Evolutionary conservation across 2,329 filamentous ascomycete species (phyloP).

Genomic region (Colletotrichum sojae): DNA sequence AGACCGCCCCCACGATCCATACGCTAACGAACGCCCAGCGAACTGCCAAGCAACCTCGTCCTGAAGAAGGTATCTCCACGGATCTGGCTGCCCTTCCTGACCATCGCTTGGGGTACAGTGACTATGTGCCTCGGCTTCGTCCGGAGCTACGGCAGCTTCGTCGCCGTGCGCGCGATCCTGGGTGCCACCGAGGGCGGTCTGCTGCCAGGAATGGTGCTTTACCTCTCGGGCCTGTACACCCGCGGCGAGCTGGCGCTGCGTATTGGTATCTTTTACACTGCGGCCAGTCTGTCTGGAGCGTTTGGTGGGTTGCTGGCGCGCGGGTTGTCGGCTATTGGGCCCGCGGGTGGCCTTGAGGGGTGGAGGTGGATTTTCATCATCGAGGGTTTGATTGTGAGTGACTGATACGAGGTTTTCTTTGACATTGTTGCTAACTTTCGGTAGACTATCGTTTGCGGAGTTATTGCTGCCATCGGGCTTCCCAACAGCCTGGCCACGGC

Average conservation of each 20-base stretch:
- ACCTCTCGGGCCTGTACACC: slow-evolving; percentile 74
- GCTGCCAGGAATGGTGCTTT: slow-evolving; percentile 77
- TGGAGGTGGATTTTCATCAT: slow-evolving; percentile 77
- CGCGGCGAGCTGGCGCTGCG: slow-evolving; percentile 72
- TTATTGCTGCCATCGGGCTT: slow-evolving; percentile 66
- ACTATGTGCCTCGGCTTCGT: slow-evolving; percentile 72
- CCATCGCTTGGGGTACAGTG: slow-evolving; percentile 70
- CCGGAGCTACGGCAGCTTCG: slow-evolving; percentile 68
- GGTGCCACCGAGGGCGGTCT: slow-evolving; percentile 76
- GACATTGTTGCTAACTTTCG: slow-evolving; percentile 21
- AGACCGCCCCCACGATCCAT: slow-evolving; percentile 12
- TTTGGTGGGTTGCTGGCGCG: slow-evolving; percentile 75
- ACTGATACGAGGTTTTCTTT: accelerated
- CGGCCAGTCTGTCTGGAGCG: slow-evolving; percentile 74
- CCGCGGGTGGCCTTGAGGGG: slow-evolving; percentile 64
- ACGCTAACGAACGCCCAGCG: slow-evolving; percentile 54
- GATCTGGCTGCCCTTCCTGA: slow-evolving; percentile 72
- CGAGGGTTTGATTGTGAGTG: slow-evolving; percentile 67
- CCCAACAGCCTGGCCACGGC: slow-evolving; percentile 70
- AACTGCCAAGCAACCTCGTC: slow-evolving; percentile 75
- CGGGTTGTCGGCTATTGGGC: slow-evolving; percentile 72
- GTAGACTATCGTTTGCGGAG: slow-evolving; percentile 69
- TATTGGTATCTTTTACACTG: slow-evolving; percentile 78
- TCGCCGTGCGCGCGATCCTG: slow-evolving; percentile 72
- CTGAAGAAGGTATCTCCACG: slow-evolving; percentile 73